These are phyloP conservation scores for Fraxinus quadrangulata DNA, from an alignment of 257 asterid species.

Conservation along the genomic window DNA sequence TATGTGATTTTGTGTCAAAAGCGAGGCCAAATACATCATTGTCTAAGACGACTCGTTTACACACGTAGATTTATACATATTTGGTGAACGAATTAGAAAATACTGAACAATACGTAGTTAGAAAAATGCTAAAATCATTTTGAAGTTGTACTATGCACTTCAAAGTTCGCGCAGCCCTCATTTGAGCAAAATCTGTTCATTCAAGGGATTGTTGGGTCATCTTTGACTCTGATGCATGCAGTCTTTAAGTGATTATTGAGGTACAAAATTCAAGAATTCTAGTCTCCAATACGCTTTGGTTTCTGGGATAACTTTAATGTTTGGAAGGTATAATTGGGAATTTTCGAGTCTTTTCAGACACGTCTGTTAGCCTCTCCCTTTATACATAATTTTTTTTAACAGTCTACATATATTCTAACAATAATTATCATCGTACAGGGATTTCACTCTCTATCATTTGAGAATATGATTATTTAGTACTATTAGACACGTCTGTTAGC, in stretches of 20 bases:
- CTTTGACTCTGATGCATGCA: slow-evolving; percentile 30
- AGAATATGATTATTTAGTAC: no score
- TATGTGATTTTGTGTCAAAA: no score
- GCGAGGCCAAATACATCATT: no score
- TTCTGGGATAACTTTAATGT: not conserved
- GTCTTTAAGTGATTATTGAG: slow-evolving; percentile 40
- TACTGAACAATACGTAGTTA: no score
- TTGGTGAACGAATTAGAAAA: no score
- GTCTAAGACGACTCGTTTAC: no score
- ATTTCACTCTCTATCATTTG: no score
- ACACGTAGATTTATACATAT: no score
- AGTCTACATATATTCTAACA: not conserved
- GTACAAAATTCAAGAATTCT: slow-evolving; percentile 37
- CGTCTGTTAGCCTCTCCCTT: not conserved
- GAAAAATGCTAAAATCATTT: no score
- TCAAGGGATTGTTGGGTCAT: slow-evolving; percentile 26
- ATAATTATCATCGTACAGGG: not conserved
- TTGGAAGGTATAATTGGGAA: not conserved
- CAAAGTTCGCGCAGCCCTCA: not conserved
- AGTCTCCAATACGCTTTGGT: not conserved
- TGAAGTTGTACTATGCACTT: not conserved
- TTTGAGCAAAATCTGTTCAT: slow-evolving; percentile 7
- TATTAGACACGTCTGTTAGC: not conserved
- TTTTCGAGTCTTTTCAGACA: not conserved
- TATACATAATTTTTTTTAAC: not conserved